A percentile compares a stretch with the other conserved stretches of the same genome.
Conservation (phyloP, 202 grass and related monocot species). For the Schoenoplectus tabernaemontani region DNA sequence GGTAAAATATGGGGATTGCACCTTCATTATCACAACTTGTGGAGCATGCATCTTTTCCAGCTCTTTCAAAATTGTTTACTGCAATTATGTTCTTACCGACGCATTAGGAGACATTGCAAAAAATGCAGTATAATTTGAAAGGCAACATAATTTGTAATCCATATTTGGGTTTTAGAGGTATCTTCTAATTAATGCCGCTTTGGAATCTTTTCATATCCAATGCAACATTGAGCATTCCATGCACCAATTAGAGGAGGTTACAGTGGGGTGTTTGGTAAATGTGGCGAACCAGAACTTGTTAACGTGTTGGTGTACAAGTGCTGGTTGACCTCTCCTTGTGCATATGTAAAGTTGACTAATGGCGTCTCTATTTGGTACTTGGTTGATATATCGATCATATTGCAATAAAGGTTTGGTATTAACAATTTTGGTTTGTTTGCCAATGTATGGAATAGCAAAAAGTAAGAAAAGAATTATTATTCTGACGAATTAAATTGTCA, state of each 20-base stretch:
- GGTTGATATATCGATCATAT: background rate
- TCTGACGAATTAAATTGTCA: too few relatives aligned
- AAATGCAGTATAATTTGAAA: background rate
- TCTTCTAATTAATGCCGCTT: slow-evolving; percentile 12
- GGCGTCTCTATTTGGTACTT: background rate
- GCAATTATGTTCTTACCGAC: background rate
- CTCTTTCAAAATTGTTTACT: background rate
- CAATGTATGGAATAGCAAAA: too few relatives aligned
- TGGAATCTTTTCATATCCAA: slow-evolving; percentile 12
- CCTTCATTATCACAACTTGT: background rate
- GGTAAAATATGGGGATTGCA: background rate
- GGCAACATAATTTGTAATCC: background rate
- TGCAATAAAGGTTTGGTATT: background rate
- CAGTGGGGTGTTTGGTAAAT: slow-evolving; percentile 24
- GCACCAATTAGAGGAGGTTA: slow-evolving; percentile 4
- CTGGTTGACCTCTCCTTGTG: background rate
- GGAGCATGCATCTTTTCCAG: background rate
- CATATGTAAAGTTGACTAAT: slow-evolving; percentile 4
- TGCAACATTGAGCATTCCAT: background rate
- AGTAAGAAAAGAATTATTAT: too few relatives aligned
- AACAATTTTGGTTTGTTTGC: background rate
- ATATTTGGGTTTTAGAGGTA: slow-evolving; percentile 2
- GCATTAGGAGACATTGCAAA: background rate
- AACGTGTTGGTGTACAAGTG: background rate
- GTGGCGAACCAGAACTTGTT: slow-evolving; percentile 20